These are phyloP conservation scores for Meredithiella fracta DNA, from an alignment of 2,329 filamentous ascomycete species.

Conservation along the genomic window DNA sequence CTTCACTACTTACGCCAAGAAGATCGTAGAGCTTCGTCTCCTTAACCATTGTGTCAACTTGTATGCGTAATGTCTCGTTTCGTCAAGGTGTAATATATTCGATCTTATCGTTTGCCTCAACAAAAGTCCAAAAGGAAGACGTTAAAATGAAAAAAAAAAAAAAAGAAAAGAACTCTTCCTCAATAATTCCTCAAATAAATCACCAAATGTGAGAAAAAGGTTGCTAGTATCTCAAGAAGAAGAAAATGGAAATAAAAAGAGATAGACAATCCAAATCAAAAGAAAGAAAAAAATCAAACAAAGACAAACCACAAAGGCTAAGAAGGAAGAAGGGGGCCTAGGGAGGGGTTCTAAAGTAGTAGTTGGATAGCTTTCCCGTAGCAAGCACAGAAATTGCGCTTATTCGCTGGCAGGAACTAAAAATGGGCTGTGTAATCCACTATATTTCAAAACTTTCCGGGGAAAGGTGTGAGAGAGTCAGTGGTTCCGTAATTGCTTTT, in stretches of 20 bases:
- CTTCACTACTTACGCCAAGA: conserved; percentile 46
- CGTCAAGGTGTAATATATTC: neutral
- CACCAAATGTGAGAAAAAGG: neutral
- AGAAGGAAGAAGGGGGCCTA: too few species aligned
- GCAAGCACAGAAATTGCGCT: too few species aligned
- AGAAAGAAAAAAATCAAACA: neutral
- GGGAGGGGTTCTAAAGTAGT: too few species aligned
- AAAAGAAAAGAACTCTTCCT: neutral
- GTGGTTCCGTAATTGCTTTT: too few species aligned
- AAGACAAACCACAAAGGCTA: too few species aligned
- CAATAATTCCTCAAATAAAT: neutral
- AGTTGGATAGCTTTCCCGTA: too few species aligned
- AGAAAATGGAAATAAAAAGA: neutral
- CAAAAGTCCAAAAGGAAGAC: neutral
- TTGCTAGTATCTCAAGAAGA: neutral
- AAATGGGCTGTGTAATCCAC: too few species aligned
- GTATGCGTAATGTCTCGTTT: neutral
- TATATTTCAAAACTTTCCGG: too few species aligned
- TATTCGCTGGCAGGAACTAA: too few species aligned
- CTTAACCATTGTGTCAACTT: conserved; percentile 44
- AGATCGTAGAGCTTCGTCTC: conserved; percentile 66
- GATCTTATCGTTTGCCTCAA: too few species aligned
- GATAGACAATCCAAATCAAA: neutral
- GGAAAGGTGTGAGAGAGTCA: too few species aligned
- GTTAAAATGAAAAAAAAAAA: neutral